Base-by-base conservation (phyloP, 306 rosid species). In the Medicago ruthenica region DNA sequence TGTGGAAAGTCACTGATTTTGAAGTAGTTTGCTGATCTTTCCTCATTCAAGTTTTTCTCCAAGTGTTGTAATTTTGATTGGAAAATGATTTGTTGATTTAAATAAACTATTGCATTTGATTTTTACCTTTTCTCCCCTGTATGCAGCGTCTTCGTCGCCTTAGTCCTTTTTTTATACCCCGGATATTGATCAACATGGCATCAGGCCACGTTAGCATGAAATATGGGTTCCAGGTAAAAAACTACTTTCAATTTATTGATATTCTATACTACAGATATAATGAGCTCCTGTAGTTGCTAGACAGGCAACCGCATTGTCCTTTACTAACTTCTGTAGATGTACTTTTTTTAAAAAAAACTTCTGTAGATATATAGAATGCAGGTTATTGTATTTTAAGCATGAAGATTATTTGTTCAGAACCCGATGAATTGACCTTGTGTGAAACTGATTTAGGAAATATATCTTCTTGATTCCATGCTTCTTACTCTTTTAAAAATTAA, bases 191-290 rank as follows among this genome's bases (percentile, higher is more conserved):
- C 82, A 92, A 95, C 84, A 92, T 95, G 98, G 98, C 98, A 64
- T 88, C 98, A 40, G 97, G 98, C 67, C 98, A 92, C 47, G 88
- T 95, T 82, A 92, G 98, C 97, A 95, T 95, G 96, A 95, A 87
- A 79, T 95, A 92, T 83, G 97, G 97, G 48, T 90, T 95, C 78
- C 97, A 95, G 96, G 98, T 95, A 79, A 40, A 17, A 62, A 24
- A 36, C 66, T 40, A 47, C 76, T 78, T 76, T 50, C 75, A n/a
- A 36, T 66, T 22, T 22, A 59, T 74, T 75, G 62, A 14, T 76
- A 82, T 53, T 78, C 58, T 54, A 53, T 42, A 24, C 31, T 67
- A 17, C 75, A 68, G 47, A 64, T 71, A 72, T 60, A 50, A 73
- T 84, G 61, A 34, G 45, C 57, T 71, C 66, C 64, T 71, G 9